These are phyloP conservation scores for Hemileccinum rubropunctum DNA, from an alignment of 768 basidiomycete genomes.

Conservation along the genomic window DNA sequence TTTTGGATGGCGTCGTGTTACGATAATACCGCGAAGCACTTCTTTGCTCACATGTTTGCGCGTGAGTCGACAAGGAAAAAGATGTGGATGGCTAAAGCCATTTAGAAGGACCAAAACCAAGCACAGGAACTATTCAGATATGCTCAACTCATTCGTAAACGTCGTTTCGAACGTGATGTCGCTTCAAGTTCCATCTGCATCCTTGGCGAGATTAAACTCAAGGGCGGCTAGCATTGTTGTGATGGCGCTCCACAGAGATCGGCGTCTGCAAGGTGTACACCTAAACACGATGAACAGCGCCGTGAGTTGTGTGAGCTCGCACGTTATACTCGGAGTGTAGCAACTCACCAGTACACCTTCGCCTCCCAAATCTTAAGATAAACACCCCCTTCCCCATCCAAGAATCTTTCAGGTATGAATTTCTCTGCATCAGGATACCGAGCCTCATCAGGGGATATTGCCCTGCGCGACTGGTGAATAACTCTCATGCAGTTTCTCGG, in stretches of 20 bases:
- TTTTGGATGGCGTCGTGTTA: no score
- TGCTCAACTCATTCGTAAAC: neutral
- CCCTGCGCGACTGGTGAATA: neutral
- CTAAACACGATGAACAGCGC: neutral
- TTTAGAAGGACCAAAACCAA: neutral
- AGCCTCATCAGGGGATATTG: constrained; percentile 9
- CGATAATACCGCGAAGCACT: neutral
- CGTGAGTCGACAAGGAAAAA: neutral
- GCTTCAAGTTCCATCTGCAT: constrained; percentile 4
- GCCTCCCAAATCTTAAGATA: constrained; percentile 9
- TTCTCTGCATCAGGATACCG: constrained; percentile 8
- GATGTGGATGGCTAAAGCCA: neutral
- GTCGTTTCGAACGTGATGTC: constrained; percentile 8
- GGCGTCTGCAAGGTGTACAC: constrained; percentile 8
- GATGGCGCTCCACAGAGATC: constrained; percentile 7
- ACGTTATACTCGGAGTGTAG: no score
- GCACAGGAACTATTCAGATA: neutral
- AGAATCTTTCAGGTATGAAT: constrained; percentile 15
- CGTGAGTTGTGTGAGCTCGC: neutral
- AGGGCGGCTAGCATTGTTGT: constrained; percentile 9
- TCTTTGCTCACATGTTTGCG: neutral
- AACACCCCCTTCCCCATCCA: constrained; percentile 7
- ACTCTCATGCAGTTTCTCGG: neutral
- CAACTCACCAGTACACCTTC: constrained; percentile 3
- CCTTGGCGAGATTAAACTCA: constrained; percentile 3